phyloP scores from a whole-genome alignment of 1,284 basidiomycete genomes.

The Marasmius fiardii region DNA sequence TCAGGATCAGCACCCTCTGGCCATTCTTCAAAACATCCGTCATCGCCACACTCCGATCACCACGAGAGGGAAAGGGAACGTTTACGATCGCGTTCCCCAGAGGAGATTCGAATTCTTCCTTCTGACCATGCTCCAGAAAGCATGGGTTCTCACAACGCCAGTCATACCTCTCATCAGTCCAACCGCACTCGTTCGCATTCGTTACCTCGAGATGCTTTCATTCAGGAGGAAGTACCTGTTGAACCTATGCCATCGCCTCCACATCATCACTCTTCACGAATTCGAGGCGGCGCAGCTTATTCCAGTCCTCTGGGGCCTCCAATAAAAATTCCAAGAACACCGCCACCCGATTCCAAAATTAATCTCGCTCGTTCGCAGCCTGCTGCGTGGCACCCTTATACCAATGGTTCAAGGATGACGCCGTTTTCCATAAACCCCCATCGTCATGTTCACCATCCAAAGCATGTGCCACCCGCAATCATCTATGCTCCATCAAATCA shows the following conservation, averaged over 20 bases:
- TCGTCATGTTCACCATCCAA: slow-evolving; percentile 22
- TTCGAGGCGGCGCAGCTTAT: slow-evolving; percentile 20
- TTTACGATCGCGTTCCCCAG: slow-evolving; percentile 32
- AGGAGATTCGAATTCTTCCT: slow-evolving; percentile 54
- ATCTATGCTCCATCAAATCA: slow-evolving; percentile 49
- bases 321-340: slow-evolving; percentile 12
- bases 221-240: slow-evolving; percentile 9
- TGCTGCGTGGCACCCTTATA: slow-evolving; percentile 22
- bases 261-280: slow-evolving; percentile 18
- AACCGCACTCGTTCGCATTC: slow-evolving; percentile 39
- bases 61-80: slow-evolving; percentile 15
- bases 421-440: slow-evolving; percentile 5
- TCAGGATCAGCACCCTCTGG: slow-evolving; percentile 10
- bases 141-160: slow-evolving; percentile 24
- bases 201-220: slow-evolving; percentile 33
- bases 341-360: slow-evolving; percentile 28
- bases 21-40: slow-evolving; percentile 13
- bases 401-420: slow-evolving; percentile 19
- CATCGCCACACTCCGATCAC: slow-evolving; percentile 18
- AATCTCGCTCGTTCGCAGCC: slow-evolving; percentile 24
- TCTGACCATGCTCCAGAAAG: slow-evolving; percentile 26
- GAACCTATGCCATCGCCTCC: slow-evolving; percentile 22
- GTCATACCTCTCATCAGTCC: slow-evolving; percentile 20
- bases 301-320: slow-evolving; percentile 20
- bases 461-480: slow-evolving; percentile 44